Percentiles rank a stretch among this genome's conserved stretches.
Conservation (phyloP, 2,329 filamentous ascomycete genomes). For the Neopestalotiopsis sp. region DNA sequence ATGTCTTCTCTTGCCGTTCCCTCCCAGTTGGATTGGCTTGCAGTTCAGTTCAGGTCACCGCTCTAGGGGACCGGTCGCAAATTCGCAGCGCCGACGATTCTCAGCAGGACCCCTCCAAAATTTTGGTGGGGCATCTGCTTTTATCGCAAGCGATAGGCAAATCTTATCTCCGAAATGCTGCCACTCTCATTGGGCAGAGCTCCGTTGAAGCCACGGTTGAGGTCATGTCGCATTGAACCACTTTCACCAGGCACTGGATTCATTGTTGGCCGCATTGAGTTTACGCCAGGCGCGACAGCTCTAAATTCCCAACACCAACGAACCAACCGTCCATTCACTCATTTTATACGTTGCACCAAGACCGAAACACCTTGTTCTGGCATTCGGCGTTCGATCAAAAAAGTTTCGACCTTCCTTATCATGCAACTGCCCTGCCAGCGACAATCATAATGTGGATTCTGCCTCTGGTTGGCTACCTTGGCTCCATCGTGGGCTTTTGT, state of each 20-base stretch:
- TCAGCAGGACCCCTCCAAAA: conserved; percentile 17
- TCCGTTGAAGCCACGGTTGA: conserved; percentile 13
- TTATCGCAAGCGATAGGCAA: conserved; percentile 8
- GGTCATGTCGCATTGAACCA: neutral
- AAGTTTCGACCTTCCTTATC: neutral
- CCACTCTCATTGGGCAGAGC: neutral
- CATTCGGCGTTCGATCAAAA: neutral
- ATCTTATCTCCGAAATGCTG: conserved; percentile 8
- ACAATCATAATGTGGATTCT: conserved; percentile 87
- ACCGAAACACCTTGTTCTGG: neutral
- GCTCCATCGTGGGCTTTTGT: conserved; percentile 85
- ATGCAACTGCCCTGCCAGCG: neutral
- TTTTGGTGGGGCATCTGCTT: conserved; percentile 12
- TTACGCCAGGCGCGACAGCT: conserved; percentile 6
- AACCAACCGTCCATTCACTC: neutral
- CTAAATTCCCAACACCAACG: neutral
- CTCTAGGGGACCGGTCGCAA: neutral
- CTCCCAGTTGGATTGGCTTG: neutral
- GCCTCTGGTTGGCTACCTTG: conserved; percentile 87
- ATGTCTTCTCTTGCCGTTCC: neutral
- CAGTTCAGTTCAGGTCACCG: conserved; percentile 15
- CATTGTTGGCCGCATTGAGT: neutral
- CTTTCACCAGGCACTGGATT: no score
- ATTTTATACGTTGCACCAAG: conserved; percentile 1
- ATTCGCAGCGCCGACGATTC: conserved; percentile 3